Evolutionary conservation across 352 stramenopile genomes (phyloP).

Genomic region (Pythium vanterpoolii): DNA sequence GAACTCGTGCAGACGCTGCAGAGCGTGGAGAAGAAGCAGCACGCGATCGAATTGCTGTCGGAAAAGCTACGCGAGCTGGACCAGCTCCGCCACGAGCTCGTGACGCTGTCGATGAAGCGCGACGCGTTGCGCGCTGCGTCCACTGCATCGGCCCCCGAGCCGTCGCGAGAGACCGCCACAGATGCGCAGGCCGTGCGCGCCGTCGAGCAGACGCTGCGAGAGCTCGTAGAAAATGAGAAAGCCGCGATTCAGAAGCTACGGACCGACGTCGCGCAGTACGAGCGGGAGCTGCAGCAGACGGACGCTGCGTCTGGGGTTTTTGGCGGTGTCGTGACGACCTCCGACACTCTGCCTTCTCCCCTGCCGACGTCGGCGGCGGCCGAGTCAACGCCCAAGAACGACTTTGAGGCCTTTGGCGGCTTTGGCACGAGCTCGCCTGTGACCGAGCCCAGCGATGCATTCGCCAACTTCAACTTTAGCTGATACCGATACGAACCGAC

Average conservation of each 20-base stretch:
- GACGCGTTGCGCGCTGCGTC: conserved; percentile 42
- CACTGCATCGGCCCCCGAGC: neutral
- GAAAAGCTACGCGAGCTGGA: conserved; percentile 69
- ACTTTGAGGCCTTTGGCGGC: conserved; percentile 26
- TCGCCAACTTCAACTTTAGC: conserved; percentile 24
- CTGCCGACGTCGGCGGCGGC: neutral
- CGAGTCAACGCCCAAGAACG: conserved; percentile 23
- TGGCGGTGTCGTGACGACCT: conserved; percentile 1
- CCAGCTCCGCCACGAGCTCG: conserved; percentile 66
- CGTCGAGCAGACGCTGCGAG: conserved; percentile 49
- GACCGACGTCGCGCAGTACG: conserved; percentile 42
- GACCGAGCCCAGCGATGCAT: neutral
- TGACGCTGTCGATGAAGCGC: conserved; percentile 63
- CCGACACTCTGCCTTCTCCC: neutral
- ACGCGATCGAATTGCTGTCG: conserved; percentile 50
- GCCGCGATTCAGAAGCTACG: conserved; percentile 49
- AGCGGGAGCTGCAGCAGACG: conserved; percentile 46
- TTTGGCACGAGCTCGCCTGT: conserved; percentile 27
- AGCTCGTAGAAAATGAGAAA: conserved; percentile 58
- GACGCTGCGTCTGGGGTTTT: neutral
- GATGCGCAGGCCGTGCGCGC: conserved; percentile 36
- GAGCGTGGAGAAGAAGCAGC: conserved; percentile 62
- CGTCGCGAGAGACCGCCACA: conserved; percentile 12
- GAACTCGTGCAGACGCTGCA: conserved; percentile 36
- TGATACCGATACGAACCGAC: conserved; percentile 17